Base-by-base conservation (phyloP, 306 rosid genomes). In the Cicer pinnatifidum region DNA sequence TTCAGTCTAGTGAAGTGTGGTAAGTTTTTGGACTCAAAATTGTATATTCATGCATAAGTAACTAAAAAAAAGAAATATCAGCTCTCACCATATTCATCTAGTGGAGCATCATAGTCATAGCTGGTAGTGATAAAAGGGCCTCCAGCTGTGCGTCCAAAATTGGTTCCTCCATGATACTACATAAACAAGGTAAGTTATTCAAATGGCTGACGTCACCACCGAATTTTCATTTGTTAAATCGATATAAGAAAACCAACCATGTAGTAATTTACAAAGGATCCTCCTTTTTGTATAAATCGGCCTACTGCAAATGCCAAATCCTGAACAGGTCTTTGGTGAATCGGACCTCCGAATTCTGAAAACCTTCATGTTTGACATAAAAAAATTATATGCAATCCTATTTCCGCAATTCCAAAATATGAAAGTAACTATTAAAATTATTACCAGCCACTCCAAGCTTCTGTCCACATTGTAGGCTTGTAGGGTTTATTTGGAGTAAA, bases 401-500 rank as follows among this genome's bases (percentile, higher is more conserved):
- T 59, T 71, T 50, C 20, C 66, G 46, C 52, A 67, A 69, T 69
- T 69, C 80, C 57, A 40, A 58, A 69, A 35, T 28, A 44, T 39
- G 19, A 57, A 71, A 63, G 35, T 40, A 40, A 78, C 50, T 77
- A 35, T 28, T 58, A 76, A 15, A 54, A 69, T 72, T n/a, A 79
- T 76, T 84, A 95, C 99, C 99, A 95, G 82, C 99, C 99, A 81
- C 92, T 95, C 99, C 99, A 95, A 71, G 99, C 97, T 85, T 95
- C 99, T 9, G 99, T 95, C 99, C 99, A 95, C 37, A 95, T 87
- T 53, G 91, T 79, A 57, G 99, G 99, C 77, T 95, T 95, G 79
- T 95, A 84, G 19, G 99, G 97, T 77, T 67, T 92, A 76, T 95
- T 95, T 69, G 99, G 97, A 75, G 96, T 46, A 83, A 95, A 95